phyloP scores from a whole-genome alignment of 768 basidiomycete genomes.

The Auriscalpium orientale region DNA sequence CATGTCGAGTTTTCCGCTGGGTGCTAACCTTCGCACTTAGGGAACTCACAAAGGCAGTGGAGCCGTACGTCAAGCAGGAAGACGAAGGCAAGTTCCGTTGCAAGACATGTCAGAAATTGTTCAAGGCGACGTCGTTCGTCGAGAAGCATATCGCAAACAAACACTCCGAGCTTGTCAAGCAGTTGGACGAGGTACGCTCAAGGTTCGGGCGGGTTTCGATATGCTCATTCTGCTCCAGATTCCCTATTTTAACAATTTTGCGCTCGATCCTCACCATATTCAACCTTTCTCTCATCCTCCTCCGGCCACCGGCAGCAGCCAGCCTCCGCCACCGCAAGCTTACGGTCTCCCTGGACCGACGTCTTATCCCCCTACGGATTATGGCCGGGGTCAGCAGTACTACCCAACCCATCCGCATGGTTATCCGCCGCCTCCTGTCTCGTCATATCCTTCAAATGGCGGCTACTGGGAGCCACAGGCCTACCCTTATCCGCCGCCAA shows the following conservation, averaged over 20 bases:
- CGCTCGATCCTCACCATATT: conserved; percentile 90
- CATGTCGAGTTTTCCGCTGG: conserved; percentile 9
- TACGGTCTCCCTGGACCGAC: conserved; percentile 66
- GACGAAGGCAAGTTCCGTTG: conserved; percentile 97
- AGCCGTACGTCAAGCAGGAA: conserved; percentile 84
- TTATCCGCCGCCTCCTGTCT: conserved; percentile 26
- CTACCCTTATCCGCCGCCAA: conserved; percentile 34
- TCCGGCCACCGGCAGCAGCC: conserved; percentile 53
- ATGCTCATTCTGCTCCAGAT: conserved; percentile 40
- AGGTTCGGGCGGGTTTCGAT: not conserved
- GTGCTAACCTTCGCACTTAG: conserved; percentile 33
- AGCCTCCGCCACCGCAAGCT: conserved; percentile 75
- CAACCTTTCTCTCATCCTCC: conserved; percentile 81
- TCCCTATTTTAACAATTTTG: conserved; percentile 92
- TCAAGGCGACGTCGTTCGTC: conserved; percentile 95
- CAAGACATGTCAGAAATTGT: conserved; percentile 93
- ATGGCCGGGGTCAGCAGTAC: conserved; percentile 19
- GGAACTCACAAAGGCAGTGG: conserved; percentile 72
- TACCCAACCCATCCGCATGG: conserved; percentile 39
- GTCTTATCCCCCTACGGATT: conserved; percentile 21
- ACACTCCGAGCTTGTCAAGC: conserved; percentile 78
- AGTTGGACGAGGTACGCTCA: conserved; percentile 67
- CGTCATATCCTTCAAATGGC: conserved; percentile 31
- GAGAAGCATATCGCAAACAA: conserved; percentile 97
- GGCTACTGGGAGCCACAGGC: conserved; percentile 41